phyloP scores from a whole-genome alignment of 179 eudicot species.

The Beta corolliflora region DNA sequence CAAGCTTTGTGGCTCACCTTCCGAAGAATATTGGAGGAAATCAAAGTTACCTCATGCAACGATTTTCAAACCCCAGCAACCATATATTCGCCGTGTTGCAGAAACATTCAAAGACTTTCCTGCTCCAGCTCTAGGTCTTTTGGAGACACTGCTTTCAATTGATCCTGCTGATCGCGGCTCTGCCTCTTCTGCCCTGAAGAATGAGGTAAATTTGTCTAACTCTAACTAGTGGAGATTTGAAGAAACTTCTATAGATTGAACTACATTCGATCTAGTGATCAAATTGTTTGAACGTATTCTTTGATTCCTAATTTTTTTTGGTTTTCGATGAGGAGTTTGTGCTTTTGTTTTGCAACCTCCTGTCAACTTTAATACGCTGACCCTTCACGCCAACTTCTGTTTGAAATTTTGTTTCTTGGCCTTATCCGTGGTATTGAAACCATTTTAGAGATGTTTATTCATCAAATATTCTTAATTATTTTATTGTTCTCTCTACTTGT shows the following conservation, averaged over 20 bases:
- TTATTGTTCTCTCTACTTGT: not conserved
- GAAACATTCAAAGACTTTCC: conserved; percentile 77
- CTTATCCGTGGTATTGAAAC: not conserved
- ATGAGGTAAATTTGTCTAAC: conserved; percentile 51
- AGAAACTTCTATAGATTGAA: not conserved
- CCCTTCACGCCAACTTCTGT: not conserved
- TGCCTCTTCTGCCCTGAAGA: conserved; percentile 68
- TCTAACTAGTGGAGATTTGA: conserved; percentile 8
- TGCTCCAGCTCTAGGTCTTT: conserved; percentile 61
- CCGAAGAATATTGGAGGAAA: conserved; percentile 93
- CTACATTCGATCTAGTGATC: not conserved
- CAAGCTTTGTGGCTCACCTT: conserved; percentile 95
- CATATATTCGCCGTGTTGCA: conserved; percentile 64
- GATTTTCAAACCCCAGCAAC: conserved; percentile 86
- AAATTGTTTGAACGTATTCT: not conserved
- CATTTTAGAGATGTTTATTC: not conserved
- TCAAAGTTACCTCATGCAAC: conserved; percentile 91
- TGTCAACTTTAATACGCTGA: not conserved
- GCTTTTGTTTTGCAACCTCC: not conserved
- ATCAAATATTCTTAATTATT: not conserved
- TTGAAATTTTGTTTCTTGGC: conserved; percentile 1
- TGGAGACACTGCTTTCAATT: conserved; percentile 70
- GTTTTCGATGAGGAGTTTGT: not conserved
- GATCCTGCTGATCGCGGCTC: conserved; percentile 84
- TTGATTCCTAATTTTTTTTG: not conserved